Evolutionary conservation across 371 early-diverging fungal genomes (phyloP).

Genomic region (Mucor racemosus): DNA sequence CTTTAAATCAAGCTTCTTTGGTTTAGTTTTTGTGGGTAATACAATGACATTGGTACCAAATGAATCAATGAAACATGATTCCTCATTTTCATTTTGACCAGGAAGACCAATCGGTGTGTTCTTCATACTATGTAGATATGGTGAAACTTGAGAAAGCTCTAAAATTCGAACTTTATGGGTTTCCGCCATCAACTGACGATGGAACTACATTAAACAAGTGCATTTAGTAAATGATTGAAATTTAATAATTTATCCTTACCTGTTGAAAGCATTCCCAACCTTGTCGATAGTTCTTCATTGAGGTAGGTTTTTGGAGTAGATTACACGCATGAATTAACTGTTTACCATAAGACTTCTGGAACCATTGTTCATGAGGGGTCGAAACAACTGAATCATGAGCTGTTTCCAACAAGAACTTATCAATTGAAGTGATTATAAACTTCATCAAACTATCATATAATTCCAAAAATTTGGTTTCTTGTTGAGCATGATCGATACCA

Average conservation of each 20-base stretch:
- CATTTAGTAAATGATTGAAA: background rate
- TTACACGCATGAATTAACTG: constrained; percentile 57
- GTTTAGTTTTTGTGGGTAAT: constrained; percentile 87
- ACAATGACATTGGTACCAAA: constrained; percentile 67
- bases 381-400: constrained; percentile 40
- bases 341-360: constrained; percentile 57
- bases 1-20: constrained; percentile 81
- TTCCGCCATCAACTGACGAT: constrained; percentile 62
- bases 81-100: constrained; percentile 40
- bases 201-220: constrained; percentile 28
- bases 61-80: constrained; percentile 51
- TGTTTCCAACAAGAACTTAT: constrained; percentile 47
- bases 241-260: constrained; percentile 31
- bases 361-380: constrained; percentile 76
- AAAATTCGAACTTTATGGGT: constrained; percentile 62
- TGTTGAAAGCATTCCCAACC: constrained; percentile 65
- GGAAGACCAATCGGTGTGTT: constrained; percentile 72
- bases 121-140: constrained; percentile 59
- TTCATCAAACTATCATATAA: constrained; percentile 62
- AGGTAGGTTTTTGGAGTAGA: constrained; percentile 53
- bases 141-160: constrained; percentile 65
- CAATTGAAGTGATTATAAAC: constrained; percentile 61
- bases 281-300: constrained; percentile 57
- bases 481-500: constrained; percentile 38
- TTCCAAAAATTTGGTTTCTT: constrained; percentile 54